Evolutionary conservation across 306 rosid species (phyloP), one percentile per base, ranked within the genome.

Genomic region (Lathyrus oleraceus): DNA sequence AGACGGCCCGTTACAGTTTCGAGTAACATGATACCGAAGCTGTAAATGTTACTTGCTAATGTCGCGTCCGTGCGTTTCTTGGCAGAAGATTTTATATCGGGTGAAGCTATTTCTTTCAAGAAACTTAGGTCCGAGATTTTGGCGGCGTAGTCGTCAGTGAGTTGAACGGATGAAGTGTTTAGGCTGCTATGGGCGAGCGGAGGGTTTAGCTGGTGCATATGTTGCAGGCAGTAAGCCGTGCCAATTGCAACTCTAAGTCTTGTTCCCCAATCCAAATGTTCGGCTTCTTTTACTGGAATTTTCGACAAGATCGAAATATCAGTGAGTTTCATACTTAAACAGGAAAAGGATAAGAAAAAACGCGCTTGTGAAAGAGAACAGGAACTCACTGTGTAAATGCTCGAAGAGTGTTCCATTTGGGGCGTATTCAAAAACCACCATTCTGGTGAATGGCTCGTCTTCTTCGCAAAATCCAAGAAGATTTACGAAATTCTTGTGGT

Each of bases 401-500:
- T 94, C 99, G 60, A 83, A 94, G 45, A 94, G 86, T 38, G 99
- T 87, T 75, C 99, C 99, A 28, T 88, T 94, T 0, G 99, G 95
- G 38, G 99, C 95, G 49, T 94, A 94, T 78, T 94, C 99, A 66
- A 91, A 94, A 81, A 94, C 96, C 85, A 91, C 51, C 95, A 94
- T 88, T 83, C 99, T 81, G 49, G 96, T 87, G 82, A 94, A 91
- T 70, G 97, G 99, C 38, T 86, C 87, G 2, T 91, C 92, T 84
- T 94, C 99, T 82, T 83, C 83, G 15, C 99, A 94, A 72, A 45
- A 85, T 61, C 99, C 97, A 82, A 94, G 76, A 27, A 94, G 91
- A 80, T 85, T 94, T 83, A 91, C 86, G 70, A 91, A 91, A 72
- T 94, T 94, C 89, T 87, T 94, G 96, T 94, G 99, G 87, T 87